Evolutionary conservation across 495 filamentous ascomycete genomes (phyloP).

Genomic region (Beverwykella pulmonaria): DNA sequence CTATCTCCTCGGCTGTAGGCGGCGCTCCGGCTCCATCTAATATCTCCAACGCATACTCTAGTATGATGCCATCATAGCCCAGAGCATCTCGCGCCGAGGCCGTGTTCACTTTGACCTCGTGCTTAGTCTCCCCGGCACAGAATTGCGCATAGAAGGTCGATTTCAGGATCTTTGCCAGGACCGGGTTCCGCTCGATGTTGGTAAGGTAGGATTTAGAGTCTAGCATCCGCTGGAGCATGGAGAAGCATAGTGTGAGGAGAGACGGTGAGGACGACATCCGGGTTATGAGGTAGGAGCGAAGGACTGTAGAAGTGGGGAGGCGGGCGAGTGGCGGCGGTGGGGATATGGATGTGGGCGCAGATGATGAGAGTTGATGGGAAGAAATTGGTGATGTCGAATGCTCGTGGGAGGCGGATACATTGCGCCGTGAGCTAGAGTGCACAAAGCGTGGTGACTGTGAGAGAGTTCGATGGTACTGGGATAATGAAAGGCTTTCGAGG

Average conservation of each 20-base stretch:
- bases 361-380: background rate
- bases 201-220: conserved; percentile 61
- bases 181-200: conserved; percentile 44
- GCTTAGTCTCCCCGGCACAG: conserved; percentile 70
- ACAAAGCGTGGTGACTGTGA: conserved; percentile 19
- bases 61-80: conserved; percentile 75
- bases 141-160: conserved; percentile 84
- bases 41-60: conserved; percentile 76
- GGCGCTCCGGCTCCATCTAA: conserved; percentile 60
- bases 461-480: conserved; percentile 7
- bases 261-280: conserved; percentile 75
- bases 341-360: background rate
- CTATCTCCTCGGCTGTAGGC: conserved; percentile 43
- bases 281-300: conserved; percentile 78
- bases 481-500: background rate
- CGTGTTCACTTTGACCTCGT: conserved; percentile 64
- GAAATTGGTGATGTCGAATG: conserved; percentile 8
- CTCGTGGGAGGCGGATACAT: conserved; percentile 18
- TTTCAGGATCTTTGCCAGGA: conserved; percentile 58
- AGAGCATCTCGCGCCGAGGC: conserved; percentile 54
- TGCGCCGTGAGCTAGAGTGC: conserved; percentile 23
- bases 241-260: conserved; percentile 71
- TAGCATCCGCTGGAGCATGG: conserved; percentile 69
- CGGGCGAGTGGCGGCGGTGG: conserved; percentile 16
- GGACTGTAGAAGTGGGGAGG: conserved; percentile 69